phyloP scores from a whole-genome alignment of 345 rosid species.

The Eutrema yunnanense region DNA sequence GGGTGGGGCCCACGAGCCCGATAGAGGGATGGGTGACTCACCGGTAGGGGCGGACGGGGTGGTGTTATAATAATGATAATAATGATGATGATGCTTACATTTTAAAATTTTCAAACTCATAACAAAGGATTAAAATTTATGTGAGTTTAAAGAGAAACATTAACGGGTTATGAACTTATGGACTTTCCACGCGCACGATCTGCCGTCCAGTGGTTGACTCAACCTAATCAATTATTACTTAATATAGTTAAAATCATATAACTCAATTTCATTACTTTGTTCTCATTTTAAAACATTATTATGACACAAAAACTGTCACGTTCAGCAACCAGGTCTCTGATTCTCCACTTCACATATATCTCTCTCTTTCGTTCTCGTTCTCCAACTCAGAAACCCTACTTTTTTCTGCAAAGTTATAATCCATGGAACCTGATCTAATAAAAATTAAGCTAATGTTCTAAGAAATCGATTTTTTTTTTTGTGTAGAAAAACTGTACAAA shows the following conservation, averaged over 20 bases:
- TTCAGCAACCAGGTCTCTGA: slow-evolving; percentile 32
- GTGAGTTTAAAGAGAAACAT: neutral
- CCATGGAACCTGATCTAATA: neutral
- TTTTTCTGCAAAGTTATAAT: neutral
- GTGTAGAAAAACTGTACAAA: neutral
- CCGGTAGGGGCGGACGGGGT: no score
- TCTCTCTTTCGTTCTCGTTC: neutral
- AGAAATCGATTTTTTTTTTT: neutral
- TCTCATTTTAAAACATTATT: neutral
- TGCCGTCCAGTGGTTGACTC: slow-evolving; percentile 28
- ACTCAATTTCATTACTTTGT: neutral
- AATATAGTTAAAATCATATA: neutral
- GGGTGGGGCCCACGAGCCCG: no score
- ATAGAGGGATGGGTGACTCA: no score
- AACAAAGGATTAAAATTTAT: neutral
- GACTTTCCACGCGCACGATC: slow-evolving; percentile 29
- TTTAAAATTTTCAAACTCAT: neutral
- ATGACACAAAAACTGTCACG: slow-evolving; percentile 25
- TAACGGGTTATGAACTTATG: neutral
- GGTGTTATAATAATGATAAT: neutral
- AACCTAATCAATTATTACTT: slow-evolving; percentile 23
- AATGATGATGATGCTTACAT: neutral
- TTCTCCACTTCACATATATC: slow-evolving; percentile 25
- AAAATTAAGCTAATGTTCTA: no score
- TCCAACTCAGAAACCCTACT: neutral